Conservation (phyloP, 2,329 filamentous ascomycete genomes). For the Lasiodiplodia hormozganensis region DNA sequence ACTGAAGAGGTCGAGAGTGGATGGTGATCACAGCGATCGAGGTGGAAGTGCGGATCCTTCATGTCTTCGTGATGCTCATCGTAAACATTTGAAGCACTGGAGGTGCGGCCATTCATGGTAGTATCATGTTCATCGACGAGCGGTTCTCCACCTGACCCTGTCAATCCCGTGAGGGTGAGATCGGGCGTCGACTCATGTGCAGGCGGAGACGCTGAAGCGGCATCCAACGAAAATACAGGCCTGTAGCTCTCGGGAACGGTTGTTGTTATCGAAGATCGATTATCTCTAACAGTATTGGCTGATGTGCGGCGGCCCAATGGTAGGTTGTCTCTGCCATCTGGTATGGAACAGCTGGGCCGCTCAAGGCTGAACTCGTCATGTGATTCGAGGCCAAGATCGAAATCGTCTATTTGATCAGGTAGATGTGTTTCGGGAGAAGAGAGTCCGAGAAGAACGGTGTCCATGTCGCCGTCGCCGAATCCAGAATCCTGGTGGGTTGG, state of each 20-base stretch:
- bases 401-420: slow-evolving; percentile 1
- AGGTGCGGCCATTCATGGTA: neutral
- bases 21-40: neutral
- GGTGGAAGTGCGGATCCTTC: neutral
- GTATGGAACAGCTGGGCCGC: neutral
- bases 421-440: neutral
- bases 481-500: slow-evolving; percentile 47
- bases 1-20: neutral
- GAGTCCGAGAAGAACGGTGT: slow-evolving; percentile 3
- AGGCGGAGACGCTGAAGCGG: too few species aligned
- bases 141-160: neutral
- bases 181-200: neutral
- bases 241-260: neutral
- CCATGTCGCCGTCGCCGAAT: slow-evolving; percentile 39
- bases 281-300: slow-evolving; percentile 4
- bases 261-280: neutral
- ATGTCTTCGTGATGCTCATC: neutral
- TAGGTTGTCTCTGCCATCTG: neutral
- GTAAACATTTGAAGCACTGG: neutral
- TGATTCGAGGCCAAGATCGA: neutral
- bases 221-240: too few species aligned
- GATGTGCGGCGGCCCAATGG: slow-evolving; percentile 4
- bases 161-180: neutral
- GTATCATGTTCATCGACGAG: neutral
- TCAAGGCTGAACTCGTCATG: neutral